These are phyloP conservation scores for Saccharomycopsis synnaedendra DNA, from an alignment of 805 yeast species.

Conservation along the genomic window DNA sequence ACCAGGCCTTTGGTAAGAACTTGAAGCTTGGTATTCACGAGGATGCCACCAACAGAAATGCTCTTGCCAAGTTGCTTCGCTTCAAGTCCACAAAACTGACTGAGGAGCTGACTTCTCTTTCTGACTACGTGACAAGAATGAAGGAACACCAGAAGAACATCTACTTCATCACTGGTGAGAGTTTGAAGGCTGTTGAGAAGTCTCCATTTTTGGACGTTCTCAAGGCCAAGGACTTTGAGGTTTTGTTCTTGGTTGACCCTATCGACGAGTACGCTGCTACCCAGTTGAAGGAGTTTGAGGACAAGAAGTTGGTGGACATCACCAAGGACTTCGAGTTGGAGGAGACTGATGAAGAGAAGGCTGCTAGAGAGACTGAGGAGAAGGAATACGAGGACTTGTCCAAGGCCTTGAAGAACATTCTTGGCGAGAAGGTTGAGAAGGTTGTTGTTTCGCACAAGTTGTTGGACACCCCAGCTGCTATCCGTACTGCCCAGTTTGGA, in stretches of 20 bases:
- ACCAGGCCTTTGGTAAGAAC: constrained; percentile 96
- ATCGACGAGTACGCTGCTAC: constrained; percentile 99
- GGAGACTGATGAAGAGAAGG: constrained; percentile 98
- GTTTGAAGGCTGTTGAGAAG: constrained; percentile 93
- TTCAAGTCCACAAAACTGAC: constrained; percentile 92
- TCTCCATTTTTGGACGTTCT: constrained; percentile 98
- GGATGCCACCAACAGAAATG: constrained; percentile 93
- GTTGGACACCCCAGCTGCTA: constrained; percentile 98
- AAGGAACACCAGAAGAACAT: constrained; percentile 99
- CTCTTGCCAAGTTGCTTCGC: constrained; percentile 93
- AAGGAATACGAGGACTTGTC: constrained; percentile 90
- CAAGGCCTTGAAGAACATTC: constrained; percentile 89
- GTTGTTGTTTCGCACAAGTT: constrained; percentile 96
- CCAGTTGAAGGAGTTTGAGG: constrained; percentile 98
- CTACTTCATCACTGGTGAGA: constrained; percentile 98
- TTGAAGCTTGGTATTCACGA: constrained; percentile 98
- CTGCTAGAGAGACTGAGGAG: constrained; percentile 82
- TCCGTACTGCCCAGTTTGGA: constrained; percentile 99
- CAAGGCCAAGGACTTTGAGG: constrained; percentile 98
- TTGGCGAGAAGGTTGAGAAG: constrained; percentile 98
- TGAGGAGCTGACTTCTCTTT: constrained; percentile 88
- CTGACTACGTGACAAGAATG: constrained; percentile 98
- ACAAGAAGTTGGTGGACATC: constrained; percentile 96
- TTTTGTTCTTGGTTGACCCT: constrained; percentile 95
- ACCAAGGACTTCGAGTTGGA: constrained; percentile 98